Evolutionary conservation across 1,284 basidiomycete genomes (phyloP).

Genomic region (Schizophyllum amplum): DNA sequence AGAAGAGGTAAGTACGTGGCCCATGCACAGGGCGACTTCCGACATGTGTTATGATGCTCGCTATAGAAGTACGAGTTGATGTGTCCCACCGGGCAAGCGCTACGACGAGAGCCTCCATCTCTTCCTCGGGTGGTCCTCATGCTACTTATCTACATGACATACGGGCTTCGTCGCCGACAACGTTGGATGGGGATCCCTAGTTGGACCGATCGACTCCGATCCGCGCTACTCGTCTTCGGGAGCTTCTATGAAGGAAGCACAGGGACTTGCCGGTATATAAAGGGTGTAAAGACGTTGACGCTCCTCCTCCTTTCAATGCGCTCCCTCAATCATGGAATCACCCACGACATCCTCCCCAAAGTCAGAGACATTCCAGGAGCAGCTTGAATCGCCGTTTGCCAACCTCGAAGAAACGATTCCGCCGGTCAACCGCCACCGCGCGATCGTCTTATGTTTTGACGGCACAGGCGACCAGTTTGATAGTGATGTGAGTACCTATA

Average conservation of each 20-base stretch:
- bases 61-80: too few species aligned
- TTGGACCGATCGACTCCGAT: too few species aligned
- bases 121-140: too few species aligned
- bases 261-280: not conserved
- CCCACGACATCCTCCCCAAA: not conserved
- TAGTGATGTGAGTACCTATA: conserved; percentile 31
- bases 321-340: not conserved
- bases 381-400: not conserved
- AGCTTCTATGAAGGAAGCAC: not conserved
- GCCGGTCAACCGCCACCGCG: conserved; percentile 24
- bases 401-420: conserved; percentile 23
- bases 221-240: too few species aligned
- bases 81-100: too few species aligned
- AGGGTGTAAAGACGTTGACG: not conserved
- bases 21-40: too few species aligned
- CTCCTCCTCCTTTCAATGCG: not conserved
- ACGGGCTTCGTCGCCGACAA: too few species aligned
- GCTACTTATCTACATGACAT: too few species aligned
- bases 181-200: too few species aligned
- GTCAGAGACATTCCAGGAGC: not conserved
- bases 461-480: conserved; percentile 52
- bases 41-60: too few species aligned
- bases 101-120: too few species aligned
- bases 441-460: conserved; percentile 46
- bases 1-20: too few species aligned